phyloP scores from a whole-genome alignment of 2,329 filamentous ascomycete species.

The Boeremia lycopersici region DNA sequence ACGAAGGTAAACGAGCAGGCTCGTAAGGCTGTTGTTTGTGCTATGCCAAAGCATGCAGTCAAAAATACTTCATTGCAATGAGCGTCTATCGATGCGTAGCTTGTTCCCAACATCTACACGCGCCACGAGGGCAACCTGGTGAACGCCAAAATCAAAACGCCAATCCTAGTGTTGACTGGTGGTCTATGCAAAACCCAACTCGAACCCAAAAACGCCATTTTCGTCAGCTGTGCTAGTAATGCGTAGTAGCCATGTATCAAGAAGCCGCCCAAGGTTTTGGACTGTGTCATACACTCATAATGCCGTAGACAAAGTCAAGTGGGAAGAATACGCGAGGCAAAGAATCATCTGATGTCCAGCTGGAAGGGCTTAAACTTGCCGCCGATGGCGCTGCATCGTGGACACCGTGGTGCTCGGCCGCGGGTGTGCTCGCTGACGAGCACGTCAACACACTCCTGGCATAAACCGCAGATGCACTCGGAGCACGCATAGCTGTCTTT shows the following conservation, averaged over 20 bases:
- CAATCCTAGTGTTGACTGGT: constrained; percentile 7
- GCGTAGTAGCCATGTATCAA: constrained; percentile 12
- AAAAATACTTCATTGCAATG: constrained; percentile 12
- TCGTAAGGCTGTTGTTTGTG: background rate
- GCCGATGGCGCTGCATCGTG: constrained; percentile 77
- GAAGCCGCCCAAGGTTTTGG: constrained; percentile 1
- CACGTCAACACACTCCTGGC: constrained; percentile 83
- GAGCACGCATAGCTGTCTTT: constrained; percentile 92
- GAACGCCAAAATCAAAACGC: constrained; percentile 6
- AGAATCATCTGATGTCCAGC: constrained; percentile 73
- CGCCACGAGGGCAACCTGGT: constrained; percentile 7
- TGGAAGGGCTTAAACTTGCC: constrained; percentile 85
- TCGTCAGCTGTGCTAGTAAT: constrained; percentile 27
- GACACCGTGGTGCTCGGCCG: constrained; percentile 73
- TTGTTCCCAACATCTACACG: constrained; percentile 10
- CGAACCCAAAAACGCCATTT: constrained; percentile 20
- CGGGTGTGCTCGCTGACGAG: constrained; percentile 74
- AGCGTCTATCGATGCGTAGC: constrained; percentile 14
- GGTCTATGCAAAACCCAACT: constrained; percentile 27
- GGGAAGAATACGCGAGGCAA: constrained; percentile 6
- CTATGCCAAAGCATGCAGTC: constrained; percentile 7
- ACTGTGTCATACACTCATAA: constrained; percentile 18
- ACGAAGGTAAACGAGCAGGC: background rate
- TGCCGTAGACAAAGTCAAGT: constrained; percentile 18
- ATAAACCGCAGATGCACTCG: constrained; percentile 93